phyloP scores from a whole-genome alignment of 2,329 filamentous ascomycete species.

The Cercospora janseana region DNA sequence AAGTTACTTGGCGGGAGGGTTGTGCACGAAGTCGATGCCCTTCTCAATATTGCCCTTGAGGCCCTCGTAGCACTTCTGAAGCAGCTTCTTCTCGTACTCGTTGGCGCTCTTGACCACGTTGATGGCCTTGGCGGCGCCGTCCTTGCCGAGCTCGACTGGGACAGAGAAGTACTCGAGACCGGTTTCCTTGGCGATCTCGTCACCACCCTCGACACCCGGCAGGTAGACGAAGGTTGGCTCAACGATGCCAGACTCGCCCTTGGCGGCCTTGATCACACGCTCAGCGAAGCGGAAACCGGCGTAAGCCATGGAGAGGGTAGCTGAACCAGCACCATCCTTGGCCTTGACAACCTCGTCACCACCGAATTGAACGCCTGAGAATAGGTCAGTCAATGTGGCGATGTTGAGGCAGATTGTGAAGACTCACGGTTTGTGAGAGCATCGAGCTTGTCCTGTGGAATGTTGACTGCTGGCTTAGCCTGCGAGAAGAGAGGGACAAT shows the following conservation, averaged over 20 bases:
- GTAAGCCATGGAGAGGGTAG: conserved; percentile 91
- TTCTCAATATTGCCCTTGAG: conserved; percentile 92
- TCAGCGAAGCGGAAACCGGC: conserved; percentile 95
- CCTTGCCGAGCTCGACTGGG: conserved; percentile 81
- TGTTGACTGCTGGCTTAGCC: conserved; percentile 72
- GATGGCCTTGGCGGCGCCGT: conserved; percentile 79
- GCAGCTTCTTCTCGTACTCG: conserved; percentile 83
- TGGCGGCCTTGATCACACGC: conserved; percentile 82
- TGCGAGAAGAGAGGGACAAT: conserved; percentile 98
- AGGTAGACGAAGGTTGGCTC: conserved; percentile 97
- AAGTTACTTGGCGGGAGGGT: conserved; percentile 77
- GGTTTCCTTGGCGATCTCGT: conserved; percentile 77
- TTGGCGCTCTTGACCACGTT: conserved; percentile 76
- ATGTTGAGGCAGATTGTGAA: background rate
- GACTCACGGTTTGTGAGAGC: conserved; percentile 76
- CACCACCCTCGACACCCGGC: conserved; percentile 81
- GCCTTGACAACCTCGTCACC: conserved; percentile 96
- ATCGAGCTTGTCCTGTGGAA: conserved; percentile 87
- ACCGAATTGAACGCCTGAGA: conserved; percentile 79
- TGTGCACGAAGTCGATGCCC: conserved; percentile 85
- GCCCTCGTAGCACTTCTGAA: conserved; percentile 71
- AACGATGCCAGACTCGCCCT: conserved; percentile 87
- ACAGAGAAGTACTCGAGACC: conserved; percentile 93
- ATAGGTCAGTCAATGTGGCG: conserved; percentile 16
- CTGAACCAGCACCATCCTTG: conserved; percentile 87